Conservation (phyloP, 2,329 filamentous ascomycete genomes). For the Colletotrichum kahawae region DNA sequence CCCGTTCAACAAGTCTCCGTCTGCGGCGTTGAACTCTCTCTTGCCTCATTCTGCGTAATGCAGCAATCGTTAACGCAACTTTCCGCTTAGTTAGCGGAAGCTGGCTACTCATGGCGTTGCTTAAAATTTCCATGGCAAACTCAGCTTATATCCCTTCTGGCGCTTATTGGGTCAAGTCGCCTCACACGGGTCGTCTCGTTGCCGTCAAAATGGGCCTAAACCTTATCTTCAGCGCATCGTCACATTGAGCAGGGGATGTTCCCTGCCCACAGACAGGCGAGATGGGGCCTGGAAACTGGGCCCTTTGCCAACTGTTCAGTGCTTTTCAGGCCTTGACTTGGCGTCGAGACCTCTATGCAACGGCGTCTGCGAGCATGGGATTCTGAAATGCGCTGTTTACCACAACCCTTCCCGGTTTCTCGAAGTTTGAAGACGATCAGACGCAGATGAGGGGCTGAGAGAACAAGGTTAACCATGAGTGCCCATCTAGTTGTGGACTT, state of each 20-base stretch:
- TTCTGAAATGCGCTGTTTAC: not conserved
- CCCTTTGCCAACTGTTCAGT: not conserved
- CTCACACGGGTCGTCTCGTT: not conserved
- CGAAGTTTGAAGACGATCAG: not conserved
- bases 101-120: not conserved
- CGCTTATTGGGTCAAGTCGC: not conserved
- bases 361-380: not conserved
- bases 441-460: not conserved
- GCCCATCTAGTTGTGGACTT: not conserved
- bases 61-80: not conserved
- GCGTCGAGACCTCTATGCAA: not conserved
- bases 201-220: not conserved
- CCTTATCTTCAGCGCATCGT: not conserved
- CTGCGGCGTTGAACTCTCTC: not conserved
- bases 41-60: not conserved
- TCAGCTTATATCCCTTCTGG: not conserved
- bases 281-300: not conserved
- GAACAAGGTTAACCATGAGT: not conserved
- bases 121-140: not conserved
- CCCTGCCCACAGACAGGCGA: not conserved
- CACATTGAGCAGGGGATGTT: not conserved
- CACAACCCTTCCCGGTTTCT: not conserved
- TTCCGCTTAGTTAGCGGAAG: not conserved
- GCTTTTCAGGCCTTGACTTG: not conserved
- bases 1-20: not conserved